Evolutionary conservation across 1,284 basidiomycete species (phyloP).

Genomic region (Heterobasidion annosum): DNA sequence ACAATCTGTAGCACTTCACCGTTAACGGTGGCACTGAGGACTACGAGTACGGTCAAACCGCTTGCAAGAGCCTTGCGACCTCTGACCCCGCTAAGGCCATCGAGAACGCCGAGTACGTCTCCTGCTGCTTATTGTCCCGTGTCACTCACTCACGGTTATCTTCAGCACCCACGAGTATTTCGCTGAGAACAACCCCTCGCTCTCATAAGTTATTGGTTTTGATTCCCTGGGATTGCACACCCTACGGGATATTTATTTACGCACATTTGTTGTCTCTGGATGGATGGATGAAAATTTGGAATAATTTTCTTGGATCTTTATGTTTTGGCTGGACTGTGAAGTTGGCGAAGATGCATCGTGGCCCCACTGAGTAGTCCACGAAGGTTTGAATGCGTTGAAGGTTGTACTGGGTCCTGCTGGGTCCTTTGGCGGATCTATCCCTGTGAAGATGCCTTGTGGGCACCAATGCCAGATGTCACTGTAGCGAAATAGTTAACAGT

Average conservation of each 20-base stretch:
- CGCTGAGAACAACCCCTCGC: neutral
- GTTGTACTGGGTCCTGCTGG: no score
- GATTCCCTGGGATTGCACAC: neutral
- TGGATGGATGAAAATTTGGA: no score
- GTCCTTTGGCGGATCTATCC: no score
- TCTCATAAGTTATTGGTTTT: neutral
- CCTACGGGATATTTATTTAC: neutral
- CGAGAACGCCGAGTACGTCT: neutral
- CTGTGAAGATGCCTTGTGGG: no score
- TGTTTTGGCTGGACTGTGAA: no score
- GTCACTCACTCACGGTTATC: neutral
- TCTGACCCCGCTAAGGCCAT: neutral
- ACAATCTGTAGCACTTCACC: neutral
- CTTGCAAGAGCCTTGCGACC: neutral
- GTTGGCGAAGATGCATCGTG: no score
- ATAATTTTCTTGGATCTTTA: no score
- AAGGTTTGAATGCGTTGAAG: no score
- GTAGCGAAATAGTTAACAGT: neutral
- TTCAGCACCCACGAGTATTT: neutral
- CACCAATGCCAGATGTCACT: no score
- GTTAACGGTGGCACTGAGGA: neutral
- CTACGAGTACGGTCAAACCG: neutral
- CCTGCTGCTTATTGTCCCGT: neutral
- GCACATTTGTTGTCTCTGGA: neutral
- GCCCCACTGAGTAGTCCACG: no score